Base-by-base conservation (phyloP, 306 rosid species). In the Gynostemma pentaphyllum region DNA sequence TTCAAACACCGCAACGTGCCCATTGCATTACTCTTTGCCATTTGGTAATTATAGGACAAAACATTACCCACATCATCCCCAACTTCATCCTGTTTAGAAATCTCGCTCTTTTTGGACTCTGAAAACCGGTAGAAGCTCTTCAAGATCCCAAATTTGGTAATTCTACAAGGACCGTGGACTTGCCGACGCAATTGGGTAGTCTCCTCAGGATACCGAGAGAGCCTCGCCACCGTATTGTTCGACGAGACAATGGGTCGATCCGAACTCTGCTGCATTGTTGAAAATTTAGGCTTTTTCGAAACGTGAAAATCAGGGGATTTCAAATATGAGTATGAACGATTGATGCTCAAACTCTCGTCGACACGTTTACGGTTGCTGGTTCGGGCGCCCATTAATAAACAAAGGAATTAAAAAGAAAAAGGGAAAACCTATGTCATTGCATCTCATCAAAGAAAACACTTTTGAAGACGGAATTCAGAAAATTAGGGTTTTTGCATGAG, bases 151-250 rank as follows among this genome's bases (percentile, higher is more conserved):
- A 82, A 82, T 42, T 78, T 88, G n/a, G 44, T 60, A 11, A 74
- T 52, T 23, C 83, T 77, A 47, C 85, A 84, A 19, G 99, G 99
- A 26, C 89, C 97, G 48, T 79, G 99, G 55, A 86, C 72, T 68
- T 74, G 75, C 41, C 95, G 80, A 1, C 42, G 45, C 30, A 81
- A 51, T 22, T 83, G 82, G 7, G 71, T 29, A 68, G 80, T 77
- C 7, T 54, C 29, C 39, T 73, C 74, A 0, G 99, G 99, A 75
- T 94, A 94, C 66, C 81, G 69, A 4, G 83, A 73, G 49, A 94
- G 62, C 65, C 97, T 77, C 2, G 88, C 76, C 64, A 74, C 82
- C 21, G 75, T 63, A 72, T 73, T 63, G 64, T 63, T 71, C 6
- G 79, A 69, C 2, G 80, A 55, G 1, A 67, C 13, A 4, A 62